These are phyloP conservation scores for Phragmites australis DNA, from an alignment of 176 grass and related monocot species.

Conservation along the genomic window DNA sequence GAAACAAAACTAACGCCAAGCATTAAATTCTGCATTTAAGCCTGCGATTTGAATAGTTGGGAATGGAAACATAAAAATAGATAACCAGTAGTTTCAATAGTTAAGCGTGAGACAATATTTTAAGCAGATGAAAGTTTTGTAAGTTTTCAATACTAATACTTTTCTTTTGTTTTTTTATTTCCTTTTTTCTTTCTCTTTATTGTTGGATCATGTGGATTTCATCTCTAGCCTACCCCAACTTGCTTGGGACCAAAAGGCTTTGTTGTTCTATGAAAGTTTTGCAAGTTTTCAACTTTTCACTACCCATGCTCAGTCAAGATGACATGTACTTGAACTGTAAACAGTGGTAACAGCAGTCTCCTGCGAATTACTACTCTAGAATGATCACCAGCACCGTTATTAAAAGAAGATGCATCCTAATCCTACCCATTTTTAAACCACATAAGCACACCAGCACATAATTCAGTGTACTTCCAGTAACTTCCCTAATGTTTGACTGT, in stretches of 20 bases:
- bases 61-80: slow-evolving; percentile 3
- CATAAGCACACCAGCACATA: neutral
- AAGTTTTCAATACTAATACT: no score
- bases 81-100: neutral
- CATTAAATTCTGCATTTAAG: neutral
- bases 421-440: neutral
- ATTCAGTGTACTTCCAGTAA: neutral
- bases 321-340: neutral
- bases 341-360: neutral
- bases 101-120: neutral
- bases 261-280: no score
- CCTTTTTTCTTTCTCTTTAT: no score
- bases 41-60: neutral
- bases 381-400: neutral
- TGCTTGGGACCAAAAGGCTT: no score
- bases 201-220: no score
- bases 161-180: no score
- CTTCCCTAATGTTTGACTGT: neutral
- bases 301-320: neutral
- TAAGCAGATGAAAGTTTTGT: neutral
- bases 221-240: no score
- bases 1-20: neutral
- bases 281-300: neutral
- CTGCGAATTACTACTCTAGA: neutral
- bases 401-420: neutral